These are phyloP conservation scores for Rhypophila decipiens DNA, from an alignment of 495 filamentous ascomycete genomes.

Conservation along the genomic window DNA sequence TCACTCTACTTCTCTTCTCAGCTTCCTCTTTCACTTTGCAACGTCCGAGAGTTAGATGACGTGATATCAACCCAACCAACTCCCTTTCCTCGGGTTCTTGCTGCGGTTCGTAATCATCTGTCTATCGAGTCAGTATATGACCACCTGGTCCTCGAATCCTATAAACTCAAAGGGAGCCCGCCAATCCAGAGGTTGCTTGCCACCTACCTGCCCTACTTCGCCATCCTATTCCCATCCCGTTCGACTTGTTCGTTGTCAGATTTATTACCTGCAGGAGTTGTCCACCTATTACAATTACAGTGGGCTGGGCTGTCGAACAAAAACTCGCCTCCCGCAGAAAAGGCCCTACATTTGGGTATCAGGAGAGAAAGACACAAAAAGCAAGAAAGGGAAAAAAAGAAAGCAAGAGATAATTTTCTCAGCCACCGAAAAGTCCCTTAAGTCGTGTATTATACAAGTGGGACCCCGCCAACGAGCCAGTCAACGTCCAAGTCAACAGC, in stretches of 20 bases:
- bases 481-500: too few species aligned
- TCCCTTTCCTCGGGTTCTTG: slow-evolving; percentile 2
- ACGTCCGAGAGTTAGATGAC: slow-evolving; percentile 17
- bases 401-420: too few species aligned
- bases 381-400: too few species aligned
- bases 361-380: background rate
- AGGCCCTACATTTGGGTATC: background rate
- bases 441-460: slow-evolving; percentile 8
- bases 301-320: background rate
- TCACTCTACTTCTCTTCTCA: slow-evolving; percentile 13
- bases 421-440: background rate
- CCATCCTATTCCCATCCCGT: background rate
- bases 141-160: background rate
- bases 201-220: background rate
- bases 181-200: slow-evolving; percentile 6
- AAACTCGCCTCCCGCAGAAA: too few species aligned
- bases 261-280: background rate
- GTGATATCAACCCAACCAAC: slow-evolving; percentile 21
- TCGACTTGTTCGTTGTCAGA: background rate
- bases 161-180: background rate
- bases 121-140: background rate
- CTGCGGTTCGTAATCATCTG: slow-evolving; percentile 12
- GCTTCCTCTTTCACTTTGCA: slow-evolving; percentile 20
- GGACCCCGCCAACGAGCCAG: too few species aligned
- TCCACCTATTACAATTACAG: background rate